Evolutionary conservation across 2,329 filamentous ascomycete genomes (phyloP), one percentile per base, ranked within the genome.

Genomic region (Penicillium concentricum): DNA sequence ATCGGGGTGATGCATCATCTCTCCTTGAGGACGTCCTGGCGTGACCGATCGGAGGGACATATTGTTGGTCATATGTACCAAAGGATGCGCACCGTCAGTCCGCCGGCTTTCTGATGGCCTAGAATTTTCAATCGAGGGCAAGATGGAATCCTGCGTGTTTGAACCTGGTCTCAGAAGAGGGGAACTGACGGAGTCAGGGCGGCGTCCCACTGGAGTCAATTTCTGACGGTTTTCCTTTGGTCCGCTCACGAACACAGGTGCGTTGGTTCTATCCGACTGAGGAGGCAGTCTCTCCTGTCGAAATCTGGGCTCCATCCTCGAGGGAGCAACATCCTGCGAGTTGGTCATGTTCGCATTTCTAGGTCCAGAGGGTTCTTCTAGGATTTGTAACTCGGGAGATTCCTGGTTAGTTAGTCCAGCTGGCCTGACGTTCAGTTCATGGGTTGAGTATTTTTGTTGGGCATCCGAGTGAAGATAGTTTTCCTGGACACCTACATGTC

Each of bases 121-220:
- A 38, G 67, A 49, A 51, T 48, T 54, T 57, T 76, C 74, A 61
- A 76, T 74, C 34, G 74, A 76, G 16, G 72, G 74, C 15, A 75
- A 58, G 45, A 68, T 67, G 43, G 61, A 66, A 47, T 72, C 68
- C 64, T 69, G 70, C 37, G 61, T 58, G 49, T 62, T 65, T 42
- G 59, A 46, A 38, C 47, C 62, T 50, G 58, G 39, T 43, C 62
- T 60, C 50, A 54, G 44, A 46, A 61, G 60, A 49, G 57, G 58
- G 38, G 62, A 51, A 42, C 45, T 56, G 28, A 59, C 47, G 32
- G 56, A 30, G 35, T 62, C 63, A 44, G 61, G 38, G 13, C 57
- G 59, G 43, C 60, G 57, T 30, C 63, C 59, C 52, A 60, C 45
- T 54, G 64, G 63, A 30, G 54, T 52, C 42, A 61, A 54, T 45